Evolutionary conservation across 106 monocot genomes (phyloP).

Genomic region (Allium cepa): DNA sequence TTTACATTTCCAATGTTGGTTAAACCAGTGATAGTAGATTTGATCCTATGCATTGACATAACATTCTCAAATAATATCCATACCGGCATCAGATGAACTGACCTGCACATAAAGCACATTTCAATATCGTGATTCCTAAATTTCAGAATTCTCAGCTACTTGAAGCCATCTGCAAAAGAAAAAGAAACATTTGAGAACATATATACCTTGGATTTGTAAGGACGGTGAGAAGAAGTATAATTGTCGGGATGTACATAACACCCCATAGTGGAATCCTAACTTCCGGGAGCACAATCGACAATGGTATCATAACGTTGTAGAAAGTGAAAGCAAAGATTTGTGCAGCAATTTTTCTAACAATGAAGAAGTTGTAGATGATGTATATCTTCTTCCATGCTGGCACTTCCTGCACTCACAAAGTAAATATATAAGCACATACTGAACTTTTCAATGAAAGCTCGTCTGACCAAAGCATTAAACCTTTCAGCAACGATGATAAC

Average conservation of each 20-base stretch:
- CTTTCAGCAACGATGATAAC: no score
- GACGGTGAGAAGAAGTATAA: slow-evolving; percentile 27
- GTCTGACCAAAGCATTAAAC: no score
- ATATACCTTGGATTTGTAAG: slow-evolving; percentile 31
- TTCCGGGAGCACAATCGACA: slow-evolving; percentile 33
- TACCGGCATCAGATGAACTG: slow-evolving; percentile 15
- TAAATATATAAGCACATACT: neutral
- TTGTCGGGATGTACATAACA: slow-evolving; percentile 39
- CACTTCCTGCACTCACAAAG: slow-evolving; percentile 21
- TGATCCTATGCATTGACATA: slow-evolving; percentile 39
- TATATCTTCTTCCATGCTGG: slow-evolving; percentile 29
- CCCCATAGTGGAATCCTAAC: slow-evolving; percentile 37
- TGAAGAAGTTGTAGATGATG: slow-evolving; percentile 49
- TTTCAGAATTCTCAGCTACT: no score
- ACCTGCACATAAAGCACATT: slow-evolving; percentile 8
- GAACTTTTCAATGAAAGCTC: no score
- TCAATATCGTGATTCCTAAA: no score
- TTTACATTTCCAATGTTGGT: slow-evolving; percentile 23
- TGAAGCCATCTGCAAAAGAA: neutral
- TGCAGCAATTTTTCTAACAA: slow-evolving; percentile 30
- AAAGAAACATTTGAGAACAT: neutral
- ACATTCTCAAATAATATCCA: slow-evolving; percentile 30
- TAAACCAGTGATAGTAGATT: slow-evolving; percentile 28
- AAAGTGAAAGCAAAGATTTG: slow-evolving; percentile 29
- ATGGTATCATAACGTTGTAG: slow-evolving; percentile 36